Percentiles rank a stretch among this genome's conserved stretches.
These are phyloP conservation scores for Metschnikowia peoriensis DNA, from an alignment of 805 yeast genomes.

Conservation along the genomic window DNA sequence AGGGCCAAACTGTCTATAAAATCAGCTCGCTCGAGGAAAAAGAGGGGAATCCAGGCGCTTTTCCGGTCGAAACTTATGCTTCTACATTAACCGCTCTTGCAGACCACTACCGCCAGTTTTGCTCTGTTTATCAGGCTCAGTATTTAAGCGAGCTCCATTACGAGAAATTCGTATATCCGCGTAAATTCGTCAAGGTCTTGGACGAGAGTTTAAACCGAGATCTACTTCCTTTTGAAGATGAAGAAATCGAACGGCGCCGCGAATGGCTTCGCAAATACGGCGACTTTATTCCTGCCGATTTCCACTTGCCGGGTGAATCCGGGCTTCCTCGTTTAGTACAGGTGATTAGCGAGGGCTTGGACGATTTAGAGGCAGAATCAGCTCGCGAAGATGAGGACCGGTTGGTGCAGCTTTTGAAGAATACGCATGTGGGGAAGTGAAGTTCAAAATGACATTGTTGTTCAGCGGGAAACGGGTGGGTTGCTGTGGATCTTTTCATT, in stretches of 20 bases:
- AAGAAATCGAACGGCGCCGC: constrained; percentile 34
- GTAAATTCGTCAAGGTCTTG: constrained; percentile 30
- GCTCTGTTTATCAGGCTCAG: constrained; percentile 31
- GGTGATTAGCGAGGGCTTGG: constrained; percentile 43
- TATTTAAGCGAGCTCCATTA: constrained; percentile 39
- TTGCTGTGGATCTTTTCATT: too few species aligned
- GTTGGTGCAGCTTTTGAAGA: constrained; percentile 12
- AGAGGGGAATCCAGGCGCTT: neutral
- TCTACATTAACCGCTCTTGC: constrained; percentile 30
- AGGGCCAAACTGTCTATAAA: neutral
- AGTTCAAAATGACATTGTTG: too few species aligned
- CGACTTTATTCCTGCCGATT: constrained; percentile 39
- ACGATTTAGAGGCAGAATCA: constrained; percentile 17
- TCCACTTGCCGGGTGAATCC: constrained; percentile 36
- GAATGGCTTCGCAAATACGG: constrained; percentile 40
- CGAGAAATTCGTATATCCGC: constrained; percentile 39
- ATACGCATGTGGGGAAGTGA: neutral
- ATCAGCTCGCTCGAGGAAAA: neutral
- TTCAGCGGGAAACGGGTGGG: too few species aligned
- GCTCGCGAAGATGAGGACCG: constrained; percentile 11
- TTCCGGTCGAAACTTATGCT: constrained; percentile 20
- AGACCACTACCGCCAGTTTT: constrained; percentile 37
- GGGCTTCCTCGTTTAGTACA: constrained; percentile 39
- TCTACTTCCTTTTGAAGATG: constrained; percentile 28
- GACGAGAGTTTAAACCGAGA: constrained; percentile 35